Conservation (phyloP, 78 protist genomes). For the Dictyostelium purpureum region DNA sequence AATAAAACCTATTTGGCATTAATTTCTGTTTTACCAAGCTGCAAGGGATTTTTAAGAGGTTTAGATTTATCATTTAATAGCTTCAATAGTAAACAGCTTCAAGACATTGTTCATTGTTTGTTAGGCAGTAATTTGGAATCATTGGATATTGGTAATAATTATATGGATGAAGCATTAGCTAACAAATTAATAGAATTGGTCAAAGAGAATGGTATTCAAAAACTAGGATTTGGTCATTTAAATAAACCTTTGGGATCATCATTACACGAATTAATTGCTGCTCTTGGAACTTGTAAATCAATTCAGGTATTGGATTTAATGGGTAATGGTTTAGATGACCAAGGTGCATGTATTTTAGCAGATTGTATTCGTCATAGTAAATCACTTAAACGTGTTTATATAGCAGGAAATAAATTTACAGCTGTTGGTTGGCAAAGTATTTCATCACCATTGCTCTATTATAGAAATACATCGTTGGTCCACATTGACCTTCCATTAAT, state of each 20-base stretch:
- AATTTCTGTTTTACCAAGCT: not conserved
- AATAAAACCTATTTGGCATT: not conserved
- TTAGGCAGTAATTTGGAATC: not conserved
- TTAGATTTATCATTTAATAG: constrained; percentile 26
- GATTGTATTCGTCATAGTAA: constrained; percentile 52
- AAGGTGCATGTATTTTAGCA: constrained; percentile 62
- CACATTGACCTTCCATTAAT: constrained; percentile 14
- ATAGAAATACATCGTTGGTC: constrained; percentile 19
- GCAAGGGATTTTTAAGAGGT: not conserved
- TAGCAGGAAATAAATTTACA: constrained; percentile 49
- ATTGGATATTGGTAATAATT: constrained; percentile 47
- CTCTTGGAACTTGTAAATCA: not conserved
- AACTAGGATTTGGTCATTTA: constrained; percentile 10
- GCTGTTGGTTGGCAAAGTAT: constrained; percentile 42
- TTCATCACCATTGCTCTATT: constrained; percentile 36
- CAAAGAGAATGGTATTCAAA: not conserved
- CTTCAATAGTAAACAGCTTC: constrained; percentile 8
- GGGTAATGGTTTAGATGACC: constrained; percentile 66
- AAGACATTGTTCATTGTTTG: constrained; percentile 6
- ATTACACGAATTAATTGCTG: constrained; percentile 24
- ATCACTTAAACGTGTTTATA: constrained; percentile 1
- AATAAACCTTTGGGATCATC: not conserved
- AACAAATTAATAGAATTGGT: not conserved
- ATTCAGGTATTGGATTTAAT: constrained; percentile 32
- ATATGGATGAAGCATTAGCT: not conserved